Base-by-base conservation (phyloP, 2,329 filamentous ascomycete species). In the Trichothecium roseum region DNA sequence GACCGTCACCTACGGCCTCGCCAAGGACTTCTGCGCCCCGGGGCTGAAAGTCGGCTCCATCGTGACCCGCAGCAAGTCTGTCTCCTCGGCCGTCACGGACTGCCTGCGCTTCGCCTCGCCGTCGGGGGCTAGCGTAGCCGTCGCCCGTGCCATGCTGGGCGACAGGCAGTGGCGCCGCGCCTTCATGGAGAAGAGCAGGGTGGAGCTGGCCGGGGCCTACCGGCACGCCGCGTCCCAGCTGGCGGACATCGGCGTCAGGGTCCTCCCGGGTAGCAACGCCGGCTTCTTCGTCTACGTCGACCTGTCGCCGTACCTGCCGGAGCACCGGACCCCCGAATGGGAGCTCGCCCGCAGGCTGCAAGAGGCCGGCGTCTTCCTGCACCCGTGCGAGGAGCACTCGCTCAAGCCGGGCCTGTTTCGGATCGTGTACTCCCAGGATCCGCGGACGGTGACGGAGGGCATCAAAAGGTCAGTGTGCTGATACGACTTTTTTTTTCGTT, bases 241-340 rank as follows among this genome's bases (percentile, higher is more conserved):
- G 13, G 43, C 49, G 8, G 48, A 53, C 3, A 52, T 65, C 7
- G 57, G 60, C 2, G 60, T 76, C 4, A 44, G 53, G 4, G 72
- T 68, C 39, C 34, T 61, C n/a, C 34, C 39, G 1, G 52, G 52
- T 54, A 59, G 57, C n/a, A 75, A 74, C 40, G 72, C 72, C 0
- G 72, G 68, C 0, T 74, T 76, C 44, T 78, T 77, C 45, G 41
- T 77, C 3, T 76, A 65, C 59, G 49, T 72, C 3, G 60, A 76
- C 45, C 45, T 78, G 13, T 62, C 60, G 1, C 56, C 58, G 1
- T 66, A 58, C 38, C 45, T 72, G 26, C 50, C 57, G 2, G 42
- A 37, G 4, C 40, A 46, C 10, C 44, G 45, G 31, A 56, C 60
- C 33, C 46, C 54, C 1, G 66, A 72, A 42, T 64, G 63, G 41